These are phyloP conservation scores for button mushroom (Agaricus bisporus) DNA, from an alignment of 768 basidiomycete genomes.

Conservation along the genomic window DNA sequence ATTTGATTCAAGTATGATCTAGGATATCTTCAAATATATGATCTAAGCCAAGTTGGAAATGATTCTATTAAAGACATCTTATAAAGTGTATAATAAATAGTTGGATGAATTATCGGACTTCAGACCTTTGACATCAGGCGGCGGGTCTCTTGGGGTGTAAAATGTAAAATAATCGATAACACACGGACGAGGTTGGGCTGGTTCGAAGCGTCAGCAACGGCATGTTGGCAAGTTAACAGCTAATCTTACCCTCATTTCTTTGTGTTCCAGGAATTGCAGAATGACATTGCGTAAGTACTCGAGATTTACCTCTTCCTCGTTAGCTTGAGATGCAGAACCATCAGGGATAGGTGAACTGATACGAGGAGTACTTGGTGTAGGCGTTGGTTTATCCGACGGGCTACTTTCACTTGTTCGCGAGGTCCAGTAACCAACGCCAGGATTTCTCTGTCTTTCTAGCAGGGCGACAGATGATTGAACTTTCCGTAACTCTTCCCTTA, in stretches of 20 bases:
- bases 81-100: constrained; percentile 1
- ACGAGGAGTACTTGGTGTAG: constrained; percentile 29
- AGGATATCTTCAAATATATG: not conserved
- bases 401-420: constrained; percentile 34
- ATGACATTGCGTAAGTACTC: constrained; percentile 97
- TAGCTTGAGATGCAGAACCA: constrained; percentile 25
- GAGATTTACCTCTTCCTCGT: constrained; percentile 89
- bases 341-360: constrained; percentile 30
- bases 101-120: constrained; percentile 5
- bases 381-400: constrained; percentile 32
- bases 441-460: constrained; percentile 85
- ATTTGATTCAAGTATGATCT: not conserved
- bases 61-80: not conserved
- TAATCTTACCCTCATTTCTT: constrained; percentile 88
- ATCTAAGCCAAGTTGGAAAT: not conserved
- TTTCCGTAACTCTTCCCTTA: constrained; percentile 93
- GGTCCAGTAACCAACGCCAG: constrained; percentile 92
- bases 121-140: constrained; percentile 84
- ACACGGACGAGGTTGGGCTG: constrained; percentile 90
- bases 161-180: constrained; percentile 85
- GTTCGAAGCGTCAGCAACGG: constrained; percentile 1
- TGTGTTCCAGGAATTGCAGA: constrained; percentile 95
- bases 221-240: not conserved
- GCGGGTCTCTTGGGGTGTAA: constrained; percentile 93
- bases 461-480: constrained; percentile 90